A percentile compares a stretch with the other conserved stretches of the same genome.
These are phyloP conservation scores for Oryza meridionalis DNA, from an alignment of 176 grass and related monocot species.

Conservation along the genomic window DNA sequence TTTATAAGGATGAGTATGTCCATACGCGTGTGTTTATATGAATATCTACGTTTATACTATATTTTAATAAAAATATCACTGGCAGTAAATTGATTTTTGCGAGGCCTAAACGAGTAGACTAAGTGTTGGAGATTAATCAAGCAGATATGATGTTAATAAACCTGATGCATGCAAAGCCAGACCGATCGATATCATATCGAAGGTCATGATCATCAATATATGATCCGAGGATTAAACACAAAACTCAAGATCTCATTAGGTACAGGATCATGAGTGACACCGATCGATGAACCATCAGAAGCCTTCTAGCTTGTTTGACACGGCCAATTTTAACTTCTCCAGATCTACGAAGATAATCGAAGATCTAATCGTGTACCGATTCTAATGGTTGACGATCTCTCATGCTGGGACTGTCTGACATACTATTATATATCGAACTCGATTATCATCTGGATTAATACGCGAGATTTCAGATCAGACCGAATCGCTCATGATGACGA, in stretches of 20 bases:
- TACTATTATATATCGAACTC: constrained; percentile 6
- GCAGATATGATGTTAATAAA: neutral
- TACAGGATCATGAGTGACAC: constrained; percentile 26
- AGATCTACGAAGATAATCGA: constrained; percentile 6
- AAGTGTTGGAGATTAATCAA: neutral
- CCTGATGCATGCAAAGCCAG: neutral
- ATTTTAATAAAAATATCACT: too few species aligned
- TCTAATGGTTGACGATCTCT: constrained; percentile 35
- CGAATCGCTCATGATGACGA: constrained; percentile 22
- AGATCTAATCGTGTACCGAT: constrained; percentile 13
- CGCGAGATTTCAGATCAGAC: constrained; percentile 35
- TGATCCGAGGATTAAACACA: constrained; percentile 25
- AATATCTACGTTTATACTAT: too few species aligned
- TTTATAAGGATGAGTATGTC: too few species aligned
- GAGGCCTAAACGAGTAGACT: too few species aligned
- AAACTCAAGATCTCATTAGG: constrained; percentile 27
- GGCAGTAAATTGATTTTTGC: too few species aligned
- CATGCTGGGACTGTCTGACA: neutral
- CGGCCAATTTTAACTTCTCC: constrained; percentile 9
- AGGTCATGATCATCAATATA: constrained; percentile 5
- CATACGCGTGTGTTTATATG: too few species aligned
- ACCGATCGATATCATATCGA: neutral
- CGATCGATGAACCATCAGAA: constrained; percentile 1
- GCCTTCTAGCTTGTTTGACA: constrained; percentile 24
- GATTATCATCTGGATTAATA: constrained; percentile 15